A percentile compares a stretch with the other conserved stretches of the same genome.
These are phyloP conservation scores for Bathelium albidoporum DNA, from an alignment of 495 filamentous ascomycete species.

Conservation along the genomic window DNA sequence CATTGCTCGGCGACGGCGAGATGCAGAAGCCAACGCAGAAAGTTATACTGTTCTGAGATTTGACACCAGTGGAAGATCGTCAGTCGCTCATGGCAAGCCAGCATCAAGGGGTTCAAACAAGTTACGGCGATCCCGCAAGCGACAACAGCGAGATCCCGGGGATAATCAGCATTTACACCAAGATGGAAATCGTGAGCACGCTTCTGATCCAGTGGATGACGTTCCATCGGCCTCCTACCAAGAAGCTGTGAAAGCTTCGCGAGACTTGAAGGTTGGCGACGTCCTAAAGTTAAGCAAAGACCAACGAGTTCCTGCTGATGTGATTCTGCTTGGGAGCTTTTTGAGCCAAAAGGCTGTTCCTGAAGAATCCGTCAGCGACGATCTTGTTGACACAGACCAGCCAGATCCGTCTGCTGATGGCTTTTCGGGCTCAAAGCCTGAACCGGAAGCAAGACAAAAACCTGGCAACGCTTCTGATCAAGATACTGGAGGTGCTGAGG, in stretches of 20 bases:
- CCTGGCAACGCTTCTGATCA: conserved; percentile 14
- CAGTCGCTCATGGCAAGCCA: conserved; percentile 13
- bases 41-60: conserved; percentile 72
- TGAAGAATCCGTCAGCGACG: conserved; percentile 21
- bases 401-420: conserved; percentile 13
- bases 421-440: neutral
- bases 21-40: conserved; percentile 92
- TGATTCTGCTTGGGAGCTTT: conserved; percentile 80
- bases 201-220: conserved; percentile 28
- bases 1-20: conserved; percentile 70
- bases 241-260: conserved; percentile 67
- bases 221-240: conserved; percentile 37
- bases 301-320: conserved; percentile 86
- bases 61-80: conserved; percentile 25
- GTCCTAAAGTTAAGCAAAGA: conserved; percentile 85
- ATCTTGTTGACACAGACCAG: conserved; percentile 28
- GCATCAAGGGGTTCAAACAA: conserved; percentile 14
- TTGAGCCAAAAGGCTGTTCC: conserved; percentile 47
- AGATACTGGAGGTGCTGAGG: conserved; percentile 52
- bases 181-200: conserved; percentile 33
- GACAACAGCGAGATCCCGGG: conserved; percentile 9
- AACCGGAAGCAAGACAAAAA: conserved; percentile 6
- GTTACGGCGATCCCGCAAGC: conserved; percentile 27
- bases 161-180: conserved; percentile 26
- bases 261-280: conserved; percentile 91